phyloP scores from a whole-genome alignment of 225 moss, liverwort and hornwort genomes.

The Physcomitrellopsis africana region DNA sequence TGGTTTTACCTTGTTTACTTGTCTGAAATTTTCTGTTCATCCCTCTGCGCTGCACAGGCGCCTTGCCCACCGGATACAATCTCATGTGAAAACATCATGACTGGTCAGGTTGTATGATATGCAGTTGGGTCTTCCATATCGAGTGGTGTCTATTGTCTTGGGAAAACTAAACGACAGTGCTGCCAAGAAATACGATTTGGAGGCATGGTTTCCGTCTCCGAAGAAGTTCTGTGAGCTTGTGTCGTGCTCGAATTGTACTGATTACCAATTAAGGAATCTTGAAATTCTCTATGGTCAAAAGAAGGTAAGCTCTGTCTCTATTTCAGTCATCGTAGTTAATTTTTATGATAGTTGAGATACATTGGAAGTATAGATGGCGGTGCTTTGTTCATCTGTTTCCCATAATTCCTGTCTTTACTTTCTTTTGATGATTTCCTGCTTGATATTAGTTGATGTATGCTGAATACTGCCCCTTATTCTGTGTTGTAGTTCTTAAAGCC shows the following conservation, averaged over 20 bases:
- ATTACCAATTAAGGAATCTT: too few relatives aligned
- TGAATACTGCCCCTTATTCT: too few relatives aligned
- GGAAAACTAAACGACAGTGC: slow-evolving; percentile 90
- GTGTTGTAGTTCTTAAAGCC: too few relatives aligned
- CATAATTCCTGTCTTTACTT: too few relatives aligned
- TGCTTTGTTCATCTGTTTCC: too few relatives aligned
- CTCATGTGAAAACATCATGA: not conserved
- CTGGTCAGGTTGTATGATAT: slow-evolving; percentile 32
- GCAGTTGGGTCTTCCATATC: slow-evolving; percentile 89
- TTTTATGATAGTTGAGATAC: too few relatives aligned
- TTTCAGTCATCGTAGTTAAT: not conserved
- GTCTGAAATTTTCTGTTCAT: not conserved
- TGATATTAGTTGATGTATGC: too few relatives aligned
- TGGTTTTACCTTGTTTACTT: too few relatives aligned
- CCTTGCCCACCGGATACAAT: not conserved
- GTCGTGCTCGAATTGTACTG: slow-evolving; percentile 35
- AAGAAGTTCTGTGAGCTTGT: slow-evolving; percentile 85
- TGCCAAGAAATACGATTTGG: slow-evolving; percentile 97
- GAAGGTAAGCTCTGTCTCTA: too few relatives aligned
- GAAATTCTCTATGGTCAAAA: too few relatives aligned
- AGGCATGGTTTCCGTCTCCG: slow-evolving; percentile 93
- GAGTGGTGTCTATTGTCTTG: slow-evolving; percentile 88
- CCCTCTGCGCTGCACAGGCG: slow-evolving; percentile 7
- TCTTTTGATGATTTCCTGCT: too few relatives aligned
- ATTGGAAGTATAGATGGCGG: too few relatives aligned